Conservation (phyloP, 2,329 filamentous ascomycete species). For the Arachnomyces sp. region DNA sequence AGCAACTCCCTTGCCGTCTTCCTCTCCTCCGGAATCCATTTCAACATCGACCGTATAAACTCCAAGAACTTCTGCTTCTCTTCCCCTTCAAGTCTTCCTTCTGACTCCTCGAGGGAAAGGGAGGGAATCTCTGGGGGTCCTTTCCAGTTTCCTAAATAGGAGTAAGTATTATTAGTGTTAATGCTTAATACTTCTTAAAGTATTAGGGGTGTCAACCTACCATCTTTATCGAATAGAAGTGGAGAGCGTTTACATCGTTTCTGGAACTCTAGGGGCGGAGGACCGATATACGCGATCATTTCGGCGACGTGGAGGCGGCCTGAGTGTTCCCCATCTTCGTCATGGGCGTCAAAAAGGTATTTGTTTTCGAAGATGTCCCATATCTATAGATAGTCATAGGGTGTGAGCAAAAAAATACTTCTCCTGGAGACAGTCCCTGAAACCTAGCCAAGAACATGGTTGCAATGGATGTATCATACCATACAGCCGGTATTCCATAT, state of each 20-base stretch:
- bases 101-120: no score
- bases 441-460: neutral
- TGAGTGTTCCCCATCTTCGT: constrained; percentile 9
- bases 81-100: constrained; percentile 12
- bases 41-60: constrained; percentile 16
- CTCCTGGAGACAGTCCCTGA: neutral
- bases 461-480: constrained; percentile 11
- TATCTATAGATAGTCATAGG: constrained; percentile 6
- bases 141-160: no score
- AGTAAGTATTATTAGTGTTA: no score
- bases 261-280: constrained; percentile 4
- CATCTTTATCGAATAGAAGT: constrained; percentile 6
- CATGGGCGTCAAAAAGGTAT: constrained; percentile 5
- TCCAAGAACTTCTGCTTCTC: constrained; percentile 12
- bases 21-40: constrained; percentile 18
- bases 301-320: constrained; percentile 10
- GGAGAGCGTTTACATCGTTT: neutral
- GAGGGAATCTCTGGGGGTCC: no score
- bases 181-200: no score
- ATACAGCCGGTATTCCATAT: constrained; percentile 18
- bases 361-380: constrained; percentile 16
- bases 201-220: no score
- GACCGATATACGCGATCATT: constrained; percentile 10
- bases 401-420: neutral
- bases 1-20: constrained; percentile 13